Percentiles rank a stretch among this genome's conserved stretches.
Evolutionary conservation across 2,329 filamentous ascomycete species (phyloP).

Genomic region (Triangularia setosa): DNA sequence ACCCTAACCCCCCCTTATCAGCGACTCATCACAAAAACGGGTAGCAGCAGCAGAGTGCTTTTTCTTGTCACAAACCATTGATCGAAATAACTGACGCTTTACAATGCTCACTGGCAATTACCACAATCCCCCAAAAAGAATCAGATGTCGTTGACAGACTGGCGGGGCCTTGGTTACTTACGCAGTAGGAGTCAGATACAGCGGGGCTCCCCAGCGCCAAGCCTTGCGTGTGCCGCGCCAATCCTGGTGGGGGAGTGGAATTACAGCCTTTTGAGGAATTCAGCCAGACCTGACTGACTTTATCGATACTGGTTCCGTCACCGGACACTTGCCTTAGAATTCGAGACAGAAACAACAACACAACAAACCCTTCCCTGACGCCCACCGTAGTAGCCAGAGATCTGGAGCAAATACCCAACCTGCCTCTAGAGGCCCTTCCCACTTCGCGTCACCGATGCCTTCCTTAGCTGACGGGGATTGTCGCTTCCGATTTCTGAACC

Average conservation of each 20-base stretch:
- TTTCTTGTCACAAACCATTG: not conserved
- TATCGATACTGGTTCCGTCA: slow-evolving; percentile 18
- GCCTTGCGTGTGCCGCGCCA: not conserved
- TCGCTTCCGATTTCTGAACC: slow-evolving; percentile 41
- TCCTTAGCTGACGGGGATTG: slow-evolving; percentile 39
- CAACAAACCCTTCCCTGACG: slow-evolving; percentile 2
- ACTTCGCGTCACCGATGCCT: slow-evolving; percentile 38
- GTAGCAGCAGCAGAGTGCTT: not conserved
- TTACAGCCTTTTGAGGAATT: slow-evolving; percentile 7
- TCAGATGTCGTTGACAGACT: not conserved
- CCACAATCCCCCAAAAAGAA: not conserved
- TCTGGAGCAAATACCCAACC: slow-evolving; percentile 6
- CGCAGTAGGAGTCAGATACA: not conserved
- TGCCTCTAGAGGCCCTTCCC: slow-evolving; percentile 22
- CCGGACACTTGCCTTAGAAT: slow-evolving; percentile 10
- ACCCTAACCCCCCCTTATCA: not conserved
- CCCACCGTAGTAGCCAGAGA: slow-evolving; percentile 11
- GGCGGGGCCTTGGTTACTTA: not conserved
- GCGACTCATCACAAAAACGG: not conserved
- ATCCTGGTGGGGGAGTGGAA: slow-evolving; percentile 7
- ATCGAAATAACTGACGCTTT: not conserved
- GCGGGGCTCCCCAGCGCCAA: not conserved
- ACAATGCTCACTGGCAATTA: not conserved
- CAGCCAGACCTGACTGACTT: slow-evolving; percentile 2
- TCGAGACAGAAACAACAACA: not conserved